phyloP scores from a whole-genome alignment of 768 basidiomycete species.

The Calocera viscosa region DNA sequence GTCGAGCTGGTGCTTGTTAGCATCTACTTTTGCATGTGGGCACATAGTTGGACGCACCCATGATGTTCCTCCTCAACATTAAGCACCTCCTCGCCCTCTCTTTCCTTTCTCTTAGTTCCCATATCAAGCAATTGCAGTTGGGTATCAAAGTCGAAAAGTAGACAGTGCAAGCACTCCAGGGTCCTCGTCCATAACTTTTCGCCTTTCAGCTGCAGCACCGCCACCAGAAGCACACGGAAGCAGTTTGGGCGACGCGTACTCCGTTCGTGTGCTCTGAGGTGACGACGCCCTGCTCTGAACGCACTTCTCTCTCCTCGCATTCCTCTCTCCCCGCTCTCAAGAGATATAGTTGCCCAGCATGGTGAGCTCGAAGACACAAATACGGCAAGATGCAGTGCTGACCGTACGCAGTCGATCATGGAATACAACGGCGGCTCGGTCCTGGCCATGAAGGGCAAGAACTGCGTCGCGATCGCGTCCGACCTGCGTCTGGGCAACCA shows the following conservation, averaged over 20 bases:
- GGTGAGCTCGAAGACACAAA: neutral
- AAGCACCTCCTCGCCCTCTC: neutral
- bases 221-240: neutral
- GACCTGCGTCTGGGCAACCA: constrained; percentile 86
- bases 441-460: constrained; percentile 97
- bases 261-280: neutral
- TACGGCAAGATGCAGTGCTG: neutral
- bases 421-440: constrained; percentile 95
- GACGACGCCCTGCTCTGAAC: neutral
- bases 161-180: neutral
- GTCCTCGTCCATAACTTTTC: neutral
- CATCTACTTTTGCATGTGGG: neutral
- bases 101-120: neutral
- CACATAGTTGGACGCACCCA: neutral
- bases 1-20: constrained; percentile 44
- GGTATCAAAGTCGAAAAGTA: neutral
- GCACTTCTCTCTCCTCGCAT: neutral
- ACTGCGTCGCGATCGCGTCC: constrained; percentile 96
- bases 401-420: constrained; percentile 59
- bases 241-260: constrained; percentile 1
- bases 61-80: neutral
- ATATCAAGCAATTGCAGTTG: neutral
- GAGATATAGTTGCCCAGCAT: constrained; percentile 10
- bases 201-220: neutral
- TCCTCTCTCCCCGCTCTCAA: neutral